Base-by-base conservation (phyloP, 768 basidiomycete species). In the Pholiota molesta region DNA sequence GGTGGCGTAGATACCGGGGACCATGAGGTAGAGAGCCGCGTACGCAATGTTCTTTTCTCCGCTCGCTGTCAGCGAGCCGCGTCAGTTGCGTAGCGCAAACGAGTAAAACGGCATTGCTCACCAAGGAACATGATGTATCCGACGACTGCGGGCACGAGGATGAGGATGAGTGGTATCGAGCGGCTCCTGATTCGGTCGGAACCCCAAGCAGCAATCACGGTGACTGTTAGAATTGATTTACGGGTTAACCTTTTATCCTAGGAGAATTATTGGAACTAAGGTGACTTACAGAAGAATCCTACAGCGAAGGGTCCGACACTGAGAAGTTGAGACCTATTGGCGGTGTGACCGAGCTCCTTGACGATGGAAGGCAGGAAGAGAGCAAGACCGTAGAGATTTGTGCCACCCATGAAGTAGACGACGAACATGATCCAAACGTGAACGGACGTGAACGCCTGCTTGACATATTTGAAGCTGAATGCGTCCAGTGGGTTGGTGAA, bases 261-360 rank as follows among this genome's bases (percentile, higher is more conserved):
- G 9, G 8, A 9, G 72, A 14, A 31, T 71, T 71, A 26, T 70
- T 21, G 13, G 16, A 13, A 40, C 29, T 5, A 58, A 17, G 5
- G 8, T 47, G 0, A 62, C 76, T 29, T 51, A 78, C 77, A 65
- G 59, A 75, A 66, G 60, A 77, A 78, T 5, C 73, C 74, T 10
- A 65, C 73, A 39, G 72, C 77, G 54, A 77, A 78, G 2, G 77
- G 77, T 1, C 75, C 75, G 9, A 77, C 77, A 47, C 75, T 77
- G 16, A 78, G 71, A 2, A 78, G 59, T 60, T 78, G 77, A 16
- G 74, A 72, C 57, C 68, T 69, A 31, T 65, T 69, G 3, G 73
- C 53, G 31, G 66, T 73, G 60, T 76, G 77, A 0, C 75, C 75
- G 4, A 77, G 67, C 57, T 76, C 74, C 17, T 72, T 73, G 23